Percentiles rank a stretch among this genome's conserved stretches.
Evolutionary conservation across 2,329 filamentous ascomycete species (phyloP).

Genomic region (Aspergillus fumigatus): DNA sequence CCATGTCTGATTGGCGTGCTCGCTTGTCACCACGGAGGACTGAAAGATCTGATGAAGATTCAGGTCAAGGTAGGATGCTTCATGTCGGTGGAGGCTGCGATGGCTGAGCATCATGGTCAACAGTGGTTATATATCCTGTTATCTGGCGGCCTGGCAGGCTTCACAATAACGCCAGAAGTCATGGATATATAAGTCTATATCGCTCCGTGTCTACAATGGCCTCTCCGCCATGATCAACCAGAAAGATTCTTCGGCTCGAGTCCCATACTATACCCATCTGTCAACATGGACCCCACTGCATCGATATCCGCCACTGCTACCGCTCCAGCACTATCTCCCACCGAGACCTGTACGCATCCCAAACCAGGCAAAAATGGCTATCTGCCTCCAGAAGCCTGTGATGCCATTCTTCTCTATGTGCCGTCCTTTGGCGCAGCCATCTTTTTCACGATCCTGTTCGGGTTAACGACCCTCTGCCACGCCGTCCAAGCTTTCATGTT

Average conservation of each 20-base stretch:
- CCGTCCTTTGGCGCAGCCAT: slow-evolving; percentile 30
- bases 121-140: not conserved
- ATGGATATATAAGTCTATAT: not conserved
- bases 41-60: no score
- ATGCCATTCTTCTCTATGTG: slow-evolving; percentile 28
- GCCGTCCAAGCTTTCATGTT: slow-evolving; percentile 28
- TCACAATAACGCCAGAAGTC: not conserved
- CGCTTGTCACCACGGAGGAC: no score
- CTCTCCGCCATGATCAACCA: not conserved
- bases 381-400: slow-evolving; percentile 33
- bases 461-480: slow-evolving; percentile 26
- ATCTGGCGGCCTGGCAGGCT: not conserved
- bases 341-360: slow-evolving; percentile 16
- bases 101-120: not conserved
- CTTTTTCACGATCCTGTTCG: slow-evolving; percentile 31
- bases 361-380: slow-evolving; percentile 35
- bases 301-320: slow-evolving; percentile 4
- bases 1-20: no score
- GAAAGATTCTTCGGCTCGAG: not conserved
- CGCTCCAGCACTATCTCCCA: slow-evolving; percentile 10
- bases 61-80: no score
- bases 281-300: slow-evolving; percentile 6
- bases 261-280: no score
- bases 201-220: not conserved
- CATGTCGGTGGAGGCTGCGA: not conserved